phyloP scores from a whole-genome alignment of 345 rosid genomes.

The Limnanthes douglasii region DNA sequence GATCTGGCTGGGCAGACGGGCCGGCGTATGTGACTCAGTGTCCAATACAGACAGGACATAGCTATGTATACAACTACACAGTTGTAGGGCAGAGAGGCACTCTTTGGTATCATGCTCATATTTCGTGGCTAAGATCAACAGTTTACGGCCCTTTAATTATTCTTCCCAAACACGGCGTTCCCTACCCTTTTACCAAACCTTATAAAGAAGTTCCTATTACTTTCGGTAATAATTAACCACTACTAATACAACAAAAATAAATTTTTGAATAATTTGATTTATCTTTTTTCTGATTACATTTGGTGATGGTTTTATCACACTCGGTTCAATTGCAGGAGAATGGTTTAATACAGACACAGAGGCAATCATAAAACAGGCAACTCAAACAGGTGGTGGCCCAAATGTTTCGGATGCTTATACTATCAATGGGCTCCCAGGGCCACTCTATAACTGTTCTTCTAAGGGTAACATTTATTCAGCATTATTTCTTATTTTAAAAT shows the following conservation, averaged over 20 bases:
- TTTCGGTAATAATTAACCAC: constrained; percentile 46
- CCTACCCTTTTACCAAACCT: constrained; percentile 68
- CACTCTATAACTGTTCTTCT: constrained; percentile 60
- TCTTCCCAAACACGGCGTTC: constrained; percentile 42
- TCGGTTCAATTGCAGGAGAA: constrained; percentile 35
- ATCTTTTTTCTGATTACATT: too few species aligned
- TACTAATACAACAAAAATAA: too few species aligned
- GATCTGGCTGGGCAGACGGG: constrained; percentile 77
- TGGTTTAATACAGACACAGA: constrained; percentile 66
- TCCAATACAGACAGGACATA: constrained; percentile 54
- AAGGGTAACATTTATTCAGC: constrained; percentile 21
- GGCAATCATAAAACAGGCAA: constrained; percentile 52
- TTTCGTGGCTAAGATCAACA: constrained; percentile 66
- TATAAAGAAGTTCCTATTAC: constrained; percentile 57
- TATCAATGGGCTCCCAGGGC: constrained; percentile 67
- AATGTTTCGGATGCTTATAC: constrained; percentile 81
- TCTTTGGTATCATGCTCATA: constrained; percentile 60
- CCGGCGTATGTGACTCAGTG: constrained; percentile 66
- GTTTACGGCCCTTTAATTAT: constrained; percentile 58
- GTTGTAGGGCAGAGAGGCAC: constrained; percentile 68
- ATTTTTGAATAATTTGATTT: neutral
- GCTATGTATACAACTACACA: constrained; percentile 59
- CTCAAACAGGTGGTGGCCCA: constrained; percentile 63
- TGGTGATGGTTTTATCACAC: too few species aligned
- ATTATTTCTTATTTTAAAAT: constrained; percentile 3